Evolutionary conservation across 2,329 filamentous ascomycete species (phyloP), one percentile per base, ranked within the genome.

Genomic region (Fusarium torulosum): DNA sequence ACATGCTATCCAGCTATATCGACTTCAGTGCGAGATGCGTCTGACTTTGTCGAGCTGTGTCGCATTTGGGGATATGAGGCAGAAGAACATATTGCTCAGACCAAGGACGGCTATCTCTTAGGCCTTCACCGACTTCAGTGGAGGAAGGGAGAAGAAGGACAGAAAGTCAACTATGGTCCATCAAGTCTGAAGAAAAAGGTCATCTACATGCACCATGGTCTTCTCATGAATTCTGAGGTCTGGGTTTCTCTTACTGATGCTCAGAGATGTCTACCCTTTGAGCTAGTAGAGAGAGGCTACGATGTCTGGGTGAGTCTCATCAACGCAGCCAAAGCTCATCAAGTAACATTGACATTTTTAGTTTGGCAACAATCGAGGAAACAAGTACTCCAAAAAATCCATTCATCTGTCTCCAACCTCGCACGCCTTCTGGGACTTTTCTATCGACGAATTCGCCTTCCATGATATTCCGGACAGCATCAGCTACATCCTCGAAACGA

Each of bases 331-430:
- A 15, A 37, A 14, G 21, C 13, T 21, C n/a, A 11, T 37, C 44
- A 50, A 62, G 74, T 80, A 53, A 81, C 44, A n/a, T 25, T 37
- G 9, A 37, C 17, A 17, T 14, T 51, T 4, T 19, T 10, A 92
- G 92, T 85, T 99, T 65, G 96, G 96, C 50, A 99, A 99, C 79
- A 99, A 99, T 75, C 90, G 96, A 35, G 96, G 96, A 49, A 99
- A 99, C 85, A 99, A 99, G 77, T 99, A 99, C 81, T 97, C 94
- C 44, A 99, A 98, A 79, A 99, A 99, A 80, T 94, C 90, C 4
- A 88, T 94, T 51, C 86, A 90, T 60, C 83, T 84, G 66, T 90
- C 93, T 1, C 94, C 96, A 0, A 90, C 88, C 1, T 90, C 91
- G 4, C 82, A 85, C 37, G 84, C 88, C 15, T 99, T 99, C 78